A percentile compares a stretch with the other conserved stretches of the same genome.
Conservation (phyloP, 345 rosid species). For the Heritiera littoralis region DNA sequence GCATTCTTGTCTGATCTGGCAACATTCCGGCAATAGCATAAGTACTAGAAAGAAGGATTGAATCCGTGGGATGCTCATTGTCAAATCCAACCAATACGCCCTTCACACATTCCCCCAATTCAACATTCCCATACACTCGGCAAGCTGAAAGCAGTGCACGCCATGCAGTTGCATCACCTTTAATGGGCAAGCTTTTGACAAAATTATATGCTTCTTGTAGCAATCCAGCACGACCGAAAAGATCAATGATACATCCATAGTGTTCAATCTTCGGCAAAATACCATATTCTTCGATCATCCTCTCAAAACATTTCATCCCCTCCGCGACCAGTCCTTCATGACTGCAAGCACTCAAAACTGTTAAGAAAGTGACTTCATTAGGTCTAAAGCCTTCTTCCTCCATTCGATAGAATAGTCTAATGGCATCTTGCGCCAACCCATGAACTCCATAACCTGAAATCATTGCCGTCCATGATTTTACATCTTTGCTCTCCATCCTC, state of each 20-base stretch:
- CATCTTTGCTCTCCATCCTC: conserved; percentile 54
- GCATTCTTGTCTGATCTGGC: conserved; percentile 29
- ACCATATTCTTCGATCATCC: conserved; percentile 50
- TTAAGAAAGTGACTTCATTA: conserved; percentile 64
- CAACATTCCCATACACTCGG: conserved; percentile 55
- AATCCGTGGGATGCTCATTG: conserved; percentile 53
- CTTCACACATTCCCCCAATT: conserved; percentile 45
- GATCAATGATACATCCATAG: conserved; percentile 66
- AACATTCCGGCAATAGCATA: conserved; percentile 54
- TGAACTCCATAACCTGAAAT: conserved; percentile 58
- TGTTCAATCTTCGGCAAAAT: conserved; percentile 56
- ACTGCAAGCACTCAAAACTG: conserved; percentile 63
- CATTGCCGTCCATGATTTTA: conserved; percentile 63
- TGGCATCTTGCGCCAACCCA: conserved; percentile 55
- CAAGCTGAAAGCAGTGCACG: conserved; percentile 70
- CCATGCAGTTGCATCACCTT: conserved; percentile 58
- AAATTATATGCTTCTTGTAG: conserved; percentile 59
- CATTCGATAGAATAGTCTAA: conserved; percentile 49
- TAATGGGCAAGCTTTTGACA: conserved; percentile 48
- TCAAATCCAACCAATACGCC: conserved; percentile 43
- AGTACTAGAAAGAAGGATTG: conserved; percentile 51
- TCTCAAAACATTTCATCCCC: conserved; percentile 50
- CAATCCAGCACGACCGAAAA: conserved; percentile 65
- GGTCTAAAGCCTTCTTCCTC: conserved; percentile 52
- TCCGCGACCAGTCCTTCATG: conserved; percentile 60